phyloP scores from a whole-genome alignment of 164 flowering plant species.

The Berberis thunbergii region DNA sequence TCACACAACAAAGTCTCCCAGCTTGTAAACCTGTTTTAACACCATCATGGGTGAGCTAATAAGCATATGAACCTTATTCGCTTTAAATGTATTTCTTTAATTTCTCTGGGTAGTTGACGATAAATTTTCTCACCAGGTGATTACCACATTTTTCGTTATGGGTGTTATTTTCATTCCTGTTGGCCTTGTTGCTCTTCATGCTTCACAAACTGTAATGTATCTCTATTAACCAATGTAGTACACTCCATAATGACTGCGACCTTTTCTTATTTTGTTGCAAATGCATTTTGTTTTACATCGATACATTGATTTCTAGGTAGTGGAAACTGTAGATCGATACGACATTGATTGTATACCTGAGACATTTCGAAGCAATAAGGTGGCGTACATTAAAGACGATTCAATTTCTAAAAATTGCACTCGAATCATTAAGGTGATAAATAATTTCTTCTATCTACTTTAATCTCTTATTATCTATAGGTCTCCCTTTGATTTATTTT shows the following conservation, averaged over 20 bases:
- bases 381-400: slow-evolving; percentile 51
- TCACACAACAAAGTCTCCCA: slow-evolving; percentile 77
- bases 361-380: slow-evolving; percentile 37
- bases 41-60: slow-evolving; percentile 56
- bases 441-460: slow-evolving; percentile 1
- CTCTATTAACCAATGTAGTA: slow-evolving; percentile 4
- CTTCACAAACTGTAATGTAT: slow-evolving; percentile 52
- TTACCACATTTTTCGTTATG: slow-evolving; percentile 41
- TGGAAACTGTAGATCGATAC: slow-evolving; percentile 71
- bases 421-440: slow-evolving; percentile 43
- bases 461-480: background rate
- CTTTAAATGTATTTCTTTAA: background rate
- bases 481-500: background rate
- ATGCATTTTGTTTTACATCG: background rate
- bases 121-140: slow-evolving; percentile 41
- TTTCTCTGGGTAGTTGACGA: background rate
- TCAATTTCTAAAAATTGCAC: slow-evolving; percentile 58
- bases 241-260: background rate
- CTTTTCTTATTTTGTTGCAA: background rate
- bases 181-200: slow-evolving; percentile 50
- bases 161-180: slow-evolving; percentile 59
- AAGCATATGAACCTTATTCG: background rate
- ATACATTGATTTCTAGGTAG: slow-evolving; percentile 37
- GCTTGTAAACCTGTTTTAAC: slow-evolving; percentile 82
- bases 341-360: slow-evolving; percentile 67